phyloP scores from a whole-genome alignment of 2,329 filamentous ascomycete species.

The Pseudofabraea citricarpa region DNA sequence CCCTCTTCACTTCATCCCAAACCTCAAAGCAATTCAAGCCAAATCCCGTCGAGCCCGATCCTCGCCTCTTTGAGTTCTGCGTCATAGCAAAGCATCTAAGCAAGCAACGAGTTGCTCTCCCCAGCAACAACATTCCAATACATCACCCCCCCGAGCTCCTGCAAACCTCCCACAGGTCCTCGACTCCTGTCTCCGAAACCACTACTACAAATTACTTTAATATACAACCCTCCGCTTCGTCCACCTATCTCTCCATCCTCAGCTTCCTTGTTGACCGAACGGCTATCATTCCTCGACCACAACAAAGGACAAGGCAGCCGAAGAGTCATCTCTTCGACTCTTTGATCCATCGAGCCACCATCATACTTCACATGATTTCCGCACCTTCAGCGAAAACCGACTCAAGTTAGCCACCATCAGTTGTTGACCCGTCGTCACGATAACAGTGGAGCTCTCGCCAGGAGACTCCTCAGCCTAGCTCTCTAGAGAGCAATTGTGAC shows the following conservation, averaged over 20 bases:
- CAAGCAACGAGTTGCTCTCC: neutral
- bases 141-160: constrained; percentile 7
- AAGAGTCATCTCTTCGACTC: constrained; percentile 46
- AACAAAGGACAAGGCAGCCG: constrained; percentile 24
- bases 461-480: constrained; percentile 7
- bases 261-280: too few species aligned
- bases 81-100: neutral
- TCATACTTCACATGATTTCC: constrained; percentile 35
- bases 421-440: constrained; percentile 5
- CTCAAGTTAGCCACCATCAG: constrained; percentile 28
- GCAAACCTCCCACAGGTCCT: neutral
- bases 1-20: constrained; percentile 11
- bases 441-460: neutral
- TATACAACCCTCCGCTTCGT: too few species aligned
- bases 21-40: constrained; percentile 13
- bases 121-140: constrained; percentile 2
- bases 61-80: constrained; percentile 3
- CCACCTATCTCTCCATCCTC: too few species aligned
- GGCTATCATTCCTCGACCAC: too few species aligned
- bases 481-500: neutral
- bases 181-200: too few species aligned
- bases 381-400: constrained; percentile 32
- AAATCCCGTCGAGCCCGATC: constrained; percentile 10
- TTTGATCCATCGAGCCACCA: constrained; percentile 35
- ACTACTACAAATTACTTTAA: too few species aligned